Percentiles rank a stretch among this genome's conserved stretches.
phyloP scores from a whole-genome alignment of 192 early-diverging fungal genomes.

The Rhizophagus clarus region DNA sequence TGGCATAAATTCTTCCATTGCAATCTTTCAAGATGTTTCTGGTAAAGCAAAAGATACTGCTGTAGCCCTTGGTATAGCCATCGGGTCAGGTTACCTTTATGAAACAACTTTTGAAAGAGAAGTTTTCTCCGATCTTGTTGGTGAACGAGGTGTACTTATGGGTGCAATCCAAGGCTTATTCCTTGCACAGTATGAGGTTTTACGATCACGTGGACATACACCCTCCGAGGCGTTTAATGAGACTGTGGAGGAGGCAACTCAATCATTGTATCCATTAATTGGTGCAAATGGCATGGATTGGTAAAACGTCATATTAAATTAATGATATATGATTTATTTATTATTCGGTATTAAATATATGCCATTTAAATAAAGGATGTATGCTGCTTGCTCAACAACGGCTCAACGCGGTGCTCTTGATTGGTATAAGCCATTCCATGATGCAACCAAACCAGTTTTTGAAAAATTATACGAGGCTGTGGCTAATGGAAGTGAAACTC shows the following conservation, averaged over 20 bases:
- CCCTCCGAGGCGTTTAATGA: conserved; percentile 99
- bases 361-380: conserved; percentile 75
- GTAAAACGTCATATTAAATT: not conserved
- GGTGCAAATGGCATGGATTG: conserved; percentile 93
- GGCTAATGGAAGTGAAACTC: conserved; percentile 85
- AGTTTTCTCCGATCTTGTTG: conserved; percentile 93
- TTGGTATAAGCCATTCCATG: conserved; percentile 94
- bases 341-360: not conserved
- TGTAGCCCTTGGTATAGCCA: conserved; percentile 87
- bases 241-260: conserved; percentile 98
- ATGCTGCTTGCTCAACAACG: conserved; percentile 95
- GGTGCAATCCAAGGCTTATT: conserved; percentile 97
- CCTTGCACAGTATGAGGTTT: conserved; percentile 95
- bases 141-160: conserved; percentile 98
- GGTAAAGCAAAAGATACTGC: conserved; percentile 94
- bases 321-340: not conserved
- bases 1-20: conserved; percentile 96
- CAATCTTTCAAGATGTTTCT: conserved; percentile 91
- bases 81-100: conserved; percentile 96
- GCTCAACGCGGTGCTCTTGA: conserved; percentile 95
- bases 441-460: conserved; percentile 92
- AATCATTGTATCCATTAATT: conserved; percentile 95
- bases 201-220: conserved; percentile 89
- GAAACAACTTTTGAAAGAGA: conserved; percentile 98
- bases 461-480: conserved; percentile 87